Conservation (phyloP, 2,329 filamentous ascomycete species). For the Domatiomyces catenatus region DNA sequence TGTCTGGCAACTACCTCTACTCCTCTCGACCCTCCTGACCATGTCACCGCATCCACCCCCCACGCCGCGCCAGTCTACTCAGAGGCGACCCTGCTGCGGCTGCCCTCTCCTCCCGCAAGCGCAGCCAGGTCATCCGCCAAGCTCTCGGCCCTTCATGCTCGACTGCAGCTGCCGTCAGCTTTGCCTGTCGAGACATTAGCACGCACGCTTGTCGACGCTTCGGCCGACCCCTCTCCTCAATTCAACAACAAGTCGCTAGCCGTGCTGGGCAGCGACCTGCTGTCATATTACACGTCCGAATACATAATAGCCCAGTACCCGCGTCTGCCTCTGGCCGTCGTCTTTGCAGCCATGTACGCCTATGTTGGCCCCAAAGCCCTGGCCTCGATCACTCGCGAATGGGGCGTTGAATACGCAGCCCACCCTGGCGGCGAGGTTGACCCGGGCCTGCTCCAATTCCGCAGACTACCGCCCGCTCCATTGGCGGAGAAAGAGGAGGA, state of each 20-base stretch:
- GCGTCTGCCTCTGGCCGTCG: constrained; percentile 72
- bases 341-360: constrained; percentile 72
- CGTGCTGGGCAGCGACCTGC: constrained; percentile 63
- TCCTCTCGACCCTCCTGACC: constrained; percentile 17
- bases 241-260: constrained; percentile 86
- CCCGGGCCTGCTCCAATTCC: constrained; percentile 74
- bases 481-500: constrained; percentile 32
- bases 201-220: constrained; percentile 67
- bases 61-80: constrained; percentile 15
- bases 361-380: constrained; percentile 66
- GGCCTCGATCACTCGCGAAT: constrained; percentile 58
- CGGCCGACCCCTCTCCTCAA: constrained; percentile 60
- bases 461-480: constrained; percentile 31
- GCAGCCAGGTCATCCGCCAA: constrained; percentile 63
- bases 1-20: constrained; percentile 28
- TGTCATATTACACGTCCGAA: constrained; percentile 81
- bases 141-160: constrained; percentile 80
- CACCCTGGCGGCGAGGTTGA: constrained; percentile 84
- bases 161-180: constrained; percentile 64
- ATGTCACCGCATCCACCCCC: constrained; percentile 18
- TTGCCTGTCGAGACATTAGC: constrained; percentile 77
- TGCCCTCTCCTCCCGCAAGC: constrained; percentile 57
- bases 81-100: constrained; percentile 26
- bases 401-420: constrained; percentile 82
- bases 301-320: constrained; percentile 79